Evolutionary conservation across 768 basidiomycete genomes (phyloP).

Genomic region (Pisolithus albus): DNA sequence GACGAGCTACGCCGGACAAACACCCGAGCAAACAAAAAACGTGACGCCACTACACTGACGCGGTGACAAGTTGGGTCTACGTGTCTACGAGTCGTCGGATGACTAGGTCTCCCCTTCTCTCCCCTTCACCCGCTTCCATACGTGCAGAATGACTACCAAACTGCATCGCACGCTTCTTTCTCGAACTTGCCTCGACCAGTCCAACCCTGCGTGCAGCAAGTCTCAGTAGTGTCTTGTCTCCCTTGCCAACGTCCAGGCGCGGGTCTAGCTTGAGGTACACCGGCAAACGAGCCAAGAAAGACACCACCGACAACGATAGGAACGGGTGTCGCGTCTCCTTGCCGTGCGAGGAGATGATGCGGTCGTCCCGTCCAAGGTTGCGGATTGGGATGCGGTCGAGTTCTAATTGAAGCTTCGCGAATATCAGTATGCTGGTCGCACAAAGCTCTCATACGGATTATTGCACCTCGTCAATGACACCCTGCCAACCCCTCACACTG

Average conservation of each 20-base stretch:
- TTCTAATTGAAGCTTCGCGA: slow-evolving; percentile 74
- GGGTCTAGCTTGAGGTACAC: slow-evolving; percentile 82
- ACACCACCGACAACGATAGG: slow-evolving; percentile 71
- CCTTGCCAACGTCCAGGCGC: slow-evolving; percentile 62
- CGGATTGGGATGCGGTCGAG: slow-evolving; percentile 80
- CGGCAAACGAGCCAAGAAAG: slow-evolving; percentile 71
- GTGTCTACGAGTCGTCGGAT: slow-evolving; percentile 5
- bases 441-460: not conserved
- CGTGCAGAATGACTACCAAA: slow-evolving; percentile 87
- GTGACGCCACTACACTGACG: not conserved
- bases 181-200: slow-evolving; percentile 58
- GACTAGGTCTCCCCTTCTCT: slow-evolving; percentile 43
- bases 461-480: slow-evolving; percentile 72
- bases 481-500: slow-evolving; percentile 59
- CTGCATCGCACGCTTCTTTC: slow-evolving; percentile 95
- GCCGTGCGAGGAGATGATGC: slow-evolving; percentile 84
- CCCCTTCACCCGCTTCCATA: slow-evolving; percentile 58
- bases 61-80: too few relatives aligned
- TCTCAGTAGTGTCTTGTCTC: slow-evolving; percentile 85
- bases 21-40: slow-evolving; percentile 13
- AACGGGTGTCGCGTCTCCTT: slow-evolving; percentile 93
- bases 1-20: not conserved
- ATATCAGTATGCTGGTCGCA: not conserved
- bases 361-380: slow-evolving; percentile 92
- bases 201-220: slow-evolving; percentile 68